These are phyloP conservation scores for Phoma sp. DNA, from an alignment of 2,329 filamentous ascomycete genomes.

Conservation along the genomic window DNA sequence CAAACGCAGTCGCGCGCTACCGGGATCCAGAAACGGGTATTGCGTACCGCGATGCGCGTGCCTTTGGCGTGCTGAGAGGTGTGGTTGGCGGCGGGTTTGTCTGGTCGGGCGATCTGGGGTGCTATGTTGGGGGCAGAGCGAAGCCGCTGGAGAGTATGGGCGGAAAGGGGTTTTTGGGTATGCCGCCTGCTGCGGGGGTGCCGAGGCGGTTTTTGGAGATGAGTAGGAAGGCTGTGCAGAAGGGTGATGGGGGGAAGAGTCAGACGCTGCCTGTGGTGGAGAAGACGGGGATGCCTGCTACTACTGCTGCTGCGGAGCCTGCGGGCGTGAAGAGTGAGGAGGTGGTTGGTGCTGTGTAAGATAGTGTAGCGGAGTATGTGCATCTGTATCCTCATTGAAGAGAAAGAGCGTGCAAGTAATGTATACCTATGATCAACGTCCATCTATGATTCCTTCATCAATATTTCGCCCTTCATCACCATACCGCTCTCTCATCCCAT, in stretches of 20 bases:
- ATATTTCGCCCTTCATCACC: too few relatives aligned
- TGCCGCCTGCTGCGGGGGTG: slow-evolving; percentile 74
- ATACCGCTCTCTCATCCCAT: too few relatives aligned
- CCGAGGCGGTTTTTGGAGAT: slow-evolving; percentile 72
- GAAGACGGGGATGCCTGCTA: not conserved
- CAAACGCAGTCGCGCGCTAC: slow-evolving; percentile 80
- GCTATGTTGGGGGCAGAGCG: slow-evolving; percentile 74
- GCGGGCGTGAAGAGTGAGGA: not conserved
- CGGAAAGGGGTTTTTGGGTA: slow-evolving; percentile 50
- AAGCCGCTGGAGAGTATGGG: slow-evolving; percentile 39
- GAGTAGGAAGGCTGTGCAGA: slow-evolving; percentile 24
- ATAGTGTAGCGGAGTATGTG: too few relatives aligned
- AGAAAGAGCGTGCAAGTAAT: too few relatives aligned
- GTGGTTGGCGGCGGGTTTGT: slow-evolving; percentile 76
- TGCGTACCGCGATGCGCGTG: slow-evolving; percentile 78
- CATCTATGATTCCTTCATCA: too few relatives aligned
- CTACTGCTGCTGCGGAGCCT: not conserved
- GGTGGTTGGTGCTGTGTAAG: not conserved
- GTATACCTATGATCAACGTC: too few relatives aligned
- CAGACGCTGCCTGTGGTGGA: not conserved
- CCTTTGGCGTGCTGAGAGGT: slow-evolving; percentile 82
- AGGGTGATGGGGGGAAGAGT: too few relatives aligned
- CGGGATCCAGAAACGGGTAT: slow-evolving; percentile 85
- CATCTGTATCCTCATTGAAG: too few relatives aligned
- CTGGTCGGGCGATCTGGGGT: slow-evolving; percentile 83